Evolutionary conservation across 2,329 filamentous ascomycete species (phyloP), one percentile per base, ranked within the genome.

Genomic region (Allantophomopsis lycopodina): DNA sequence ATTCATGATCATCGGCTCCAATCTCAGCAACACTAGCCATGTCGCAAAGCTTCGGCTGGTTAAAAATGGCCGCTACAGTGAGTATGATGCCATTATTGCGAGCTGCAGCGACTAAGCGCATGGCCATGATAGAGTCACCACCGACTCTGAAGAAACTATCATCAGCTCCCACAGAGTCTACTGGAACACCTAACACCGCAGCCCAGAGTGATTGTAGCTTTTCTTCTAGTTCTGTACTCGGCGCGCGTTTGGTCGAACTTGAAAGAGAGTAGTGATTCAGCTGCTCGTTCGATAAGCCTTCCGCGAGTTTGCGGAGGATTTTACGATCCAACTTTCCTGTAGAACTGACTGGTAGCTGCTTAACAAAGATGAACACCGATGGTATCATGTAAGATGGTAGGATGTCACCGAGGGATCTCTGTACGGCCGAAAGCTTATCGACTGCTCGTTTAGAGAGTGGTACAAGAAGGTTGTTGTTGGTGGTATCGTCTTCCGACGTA

Each of bases 71-170:
- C 5, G 5, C 23, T 5, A 39, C 37, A 13, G 37, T 39, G 15
- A 39, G 31, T 8, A 21, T 14, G 15, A 39, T 33, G 13, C 37
- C 37, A 15, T 15, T 14, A 13, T 34, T 17, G 32, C 16, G n/a
- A 7, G 32, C 8, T 15, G n/a, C 16, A 5, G 69, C 63, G 3
- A 59, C 55, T n/a, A 65, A 50, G 7, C 59, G 55, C 53, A 68
- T 67, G 2, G 64, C 62, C 3, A 50, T 49, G 18, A 67, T 64
- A 7, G 63, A 66, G 35, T 67, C 63, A 2, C 64, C 64, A 3
- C 64, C 64, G 0, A 65, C 48, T 5, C 48, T 46, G 13, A 64
- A 53, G 38, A 67, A 65, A 35, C 30, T 48, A 43, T 55, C 50
- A 13, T 57, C 51, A 0, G 51, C 38, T 1, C 52, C 49, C 17